A percentile compares a stretch with the other conserved stretches of the same genome.
phyloP scores from a whole-genome alignment of 345 rosid genomes.

The Moricandia arvensis region DNA sequence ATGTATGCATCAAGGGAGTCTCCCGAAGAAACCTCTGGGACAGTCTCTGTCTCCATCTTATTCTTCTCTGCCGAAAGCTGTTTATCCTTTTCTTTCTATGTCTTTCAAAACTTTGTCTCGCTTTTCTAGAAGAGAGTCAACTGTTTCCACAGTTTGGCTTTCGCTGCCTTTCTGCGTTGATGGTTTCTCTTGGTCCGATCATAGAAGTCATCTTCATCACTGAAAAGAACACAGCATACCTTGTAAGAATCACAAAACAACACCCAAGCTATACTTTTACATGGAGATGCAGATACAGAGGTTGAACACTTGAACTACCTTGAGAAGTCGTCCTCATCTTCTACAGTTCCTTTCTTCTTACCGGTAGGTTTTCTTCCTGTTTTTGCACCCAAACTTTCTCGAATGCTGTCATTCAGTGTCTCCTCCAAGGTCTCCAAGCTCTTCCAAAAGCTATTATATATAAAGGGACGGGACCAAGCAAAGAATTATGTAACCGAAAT shows the following conservation, averaged over 20 bases:
- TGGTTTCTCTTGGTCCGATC: constrained; percentile 84
- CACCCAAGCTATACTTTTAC: constrained; percentile 9
- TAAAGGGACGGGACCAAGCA: neutral
- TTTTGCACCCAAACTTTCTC: constrained; percentile 88
- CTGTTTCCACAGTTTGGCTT: constrained; percentile 73
- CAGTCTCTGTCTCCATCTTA: constrained; percentile 51
- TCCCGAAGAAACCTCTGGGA: constrained; percentile 56
- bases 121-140: constrained; percentile 87
- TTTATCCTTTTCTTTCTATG: constrained; percentile 57
- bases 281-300: constrained; percentile 13
- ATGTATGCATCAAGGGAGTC: constrained; percentile 91
- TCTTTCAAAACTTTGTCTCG: constrained; percentile 65
- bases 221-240: constrained; percentile 30
- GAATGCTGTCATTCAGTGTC: constrained; percentile 88
- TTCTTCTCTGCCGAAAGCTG: constrained; percentile 60
- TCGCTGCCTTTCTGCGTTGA: constrained; percentile 52
- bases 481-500: neutral
- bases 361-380: constrained; percentile 48
- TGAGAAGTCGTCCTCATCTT: constrained; percentile 57
- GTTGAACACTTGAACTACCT: constrained; percentile 51
- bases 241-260: constrained; percentile 7
- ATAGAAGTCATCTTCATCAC: constrained; percentile 94
- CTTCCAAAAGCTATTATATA: constrained; percentile 70
- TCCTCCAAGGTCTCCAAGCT: constrained; percentile 97
- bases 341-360: constrained; percentile 58